Evolutionary conservation across 106 monocot genomes (phyloP), one percentile per base, ranked within the genome.

Genomic region (Triglochin maritima): DNA sequence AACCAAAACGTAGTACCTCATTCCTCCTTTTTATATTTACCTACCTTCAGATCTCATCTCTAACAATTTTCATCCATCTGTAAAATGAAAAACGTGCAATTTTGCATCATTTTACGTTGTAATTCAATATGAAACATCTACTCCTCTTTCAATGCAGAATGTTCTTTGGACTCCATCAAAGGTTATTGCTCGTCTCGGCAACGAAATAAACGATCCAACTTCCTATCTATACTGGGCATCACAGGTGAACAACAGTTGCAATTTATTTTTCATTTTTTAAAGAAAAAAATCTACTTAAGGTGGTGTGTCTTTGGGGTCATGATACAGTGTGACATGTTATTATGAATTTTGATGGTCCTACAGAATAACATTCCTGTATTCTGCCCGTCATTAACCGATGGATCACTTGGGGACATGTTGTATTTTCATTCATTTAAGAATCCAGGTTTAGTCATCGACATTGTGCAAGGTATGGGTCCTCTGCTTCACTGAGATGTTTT

Each of bases 381-480:
- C 52, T 93, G 93, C 67, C 88, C 89, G 2, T 83, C 71, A 65
- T 56, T 93, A 65, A 93, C 93, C 48, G 88, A 93, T 86, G 93
- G 93, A 16, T 93, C 93, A 46, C 65, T 93, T 49, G 89, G 93
- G 9, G 93, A 93, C 69, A 93, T 93, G 69, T n/a, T n/a, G n/a
- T 91, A 80, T 58, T 85, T 87, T 69, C 96, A 96, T 74, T 81
- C 90, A 53, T 78, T 85, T 66, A 63, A 60, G 3, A 88, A 74
- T 76, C 85, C 87, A 66, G 96, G 96, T 67, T 86, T 90, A 65
- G 50, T 81, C 44, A 74, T 96, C 56, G 96, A 96, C 59, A 88
- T 90, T 57, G 88, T 90, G 46, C 86, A 96, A 96, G 90, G 95
- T 90, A n/a, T n/a, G n/a, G n/a, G n/a, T n/a, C n/a, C n/a, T n/a